phyloP scores from a whole-genome alignment of 78 protist genomes.

The Thecamonas trahens region DNA sequence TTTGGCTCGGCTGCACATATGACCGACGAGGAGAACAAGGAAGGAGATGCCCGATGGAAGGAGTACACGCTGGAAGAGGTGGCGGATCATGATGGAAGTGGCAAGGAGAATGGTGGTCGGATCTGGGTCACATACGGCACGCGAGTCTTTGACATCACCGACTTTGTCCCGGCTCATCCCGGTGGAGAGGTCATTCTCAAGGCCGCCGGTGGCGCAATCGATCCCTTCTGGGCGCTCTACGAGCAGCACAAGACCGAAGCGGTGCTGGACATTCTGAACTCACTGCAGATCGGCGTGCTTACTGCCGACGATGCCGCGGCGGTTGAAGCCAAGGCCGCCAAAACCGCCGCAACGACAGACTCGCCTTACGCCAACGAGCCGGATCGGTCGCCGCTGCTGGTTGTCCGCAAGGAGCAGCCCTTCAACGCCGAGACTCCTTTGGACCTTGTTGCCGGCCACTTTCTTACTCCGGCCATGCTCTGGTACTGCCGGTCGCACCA shows the following conservation, averaged over 20 bases:
- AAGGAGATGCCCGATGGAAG: too few species aligned
- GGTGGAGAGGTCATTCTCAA: neutral
- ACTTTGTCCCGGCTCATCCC: neutral
- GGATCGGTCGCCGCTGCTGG: conserved; percentile 4
- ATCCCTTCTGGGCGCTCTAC: neutral
- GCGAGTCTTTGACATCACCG: neutral
- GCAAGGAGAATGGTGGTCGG: conserved; percentile 2
- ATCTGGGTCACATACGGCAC: neutral
- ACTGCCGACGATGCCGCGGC: too few species aligned
- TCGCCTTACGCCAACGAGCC: conserved; percentile 33
- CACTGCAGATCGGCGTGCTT: conserved; percentile 2
- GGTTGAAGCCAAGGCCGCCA: too few species aligned
- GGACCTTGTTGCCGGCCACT: conserved; percentile 23
- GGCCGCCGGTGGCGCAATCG: neutral
- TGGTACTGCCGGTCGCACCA: conserved; percentile 75
- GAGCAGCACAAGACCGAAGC: neutral
- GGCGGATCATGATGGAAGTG: too few species aligned
- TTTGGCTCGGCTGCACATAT: too few species aligned
- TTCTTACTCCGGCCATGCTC: conserved; percentile 62
- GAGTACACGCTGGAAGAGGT: too few species aligned
- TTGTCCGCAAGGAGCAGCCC: conserved; percentile 77
- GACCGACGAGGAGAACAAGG: too few species aligned
- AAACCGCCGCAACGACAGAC: too few species aligned
- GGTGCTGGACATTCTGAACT: neutral
- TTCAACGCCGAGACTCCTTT: conserved; percentile 72